phyloP scores from a whole-genome alignment of 306 rosid genomes.

The Cajanus cajan region DNA sequence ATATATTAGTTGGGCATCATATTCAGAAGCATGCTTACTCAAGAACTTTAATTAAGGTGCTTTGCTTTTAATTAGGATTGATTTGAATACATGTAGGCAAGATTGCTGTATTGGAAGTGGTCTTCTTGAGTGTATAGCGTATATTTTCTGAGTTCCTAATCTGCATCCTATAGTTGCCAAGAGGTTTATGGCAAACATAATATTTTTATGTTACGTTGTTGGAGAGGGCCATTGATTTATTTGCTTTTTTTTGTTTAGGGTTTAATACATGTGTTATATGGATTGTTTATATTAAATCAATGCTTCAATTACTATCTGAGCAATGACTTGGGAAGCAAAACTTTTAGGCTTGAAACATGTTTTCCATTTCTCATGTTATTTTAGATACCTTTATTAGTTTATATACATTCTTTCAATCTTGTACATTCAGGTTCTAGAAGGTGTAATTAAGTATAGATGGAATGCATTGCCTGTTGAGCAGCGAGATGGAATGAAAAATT shows the following conservation, averaged over 20 bases:
- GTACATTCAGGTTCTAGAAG: conserved; percentile 80
- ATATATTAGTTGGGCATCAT: not conserved
- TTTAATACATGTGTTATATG: not conserved
- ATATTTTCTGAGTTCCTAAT: not conserved
- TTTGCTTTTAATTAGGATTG: not conserved
- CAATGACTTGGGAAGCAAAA: conserved; percentile 3
- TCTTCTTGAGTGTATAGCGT: not conserved
- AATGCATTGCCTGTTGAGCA: conserved; percentile 97
- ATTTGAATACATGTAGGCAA: not conserved
- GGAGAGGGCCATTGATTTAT: not conserved
- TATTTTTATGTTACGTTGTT: not conserved
- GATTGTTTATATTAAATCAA: not conserved
- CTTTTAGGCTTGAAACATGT: not conserved
- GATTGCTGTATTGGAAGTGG: not conserved
- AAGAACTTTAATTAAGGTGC: not conserved
- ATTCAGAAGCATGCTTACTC: not conserved
- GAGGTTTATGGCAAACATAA: not conserved
- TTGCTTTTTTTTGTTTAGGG: not conserved
- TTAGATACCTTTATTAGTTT: not conserved
- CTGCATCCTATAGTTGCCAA: not conserved
- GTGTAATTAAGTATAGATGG: conserved; percentile 97
- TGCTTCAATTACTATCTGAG: not conserved
- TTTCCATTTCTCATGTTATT: not conserved
- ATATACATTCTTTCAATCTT: not conserved
- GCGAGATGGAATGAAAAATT: conserved; percentile 99